Conservation (phyloP, 2,329 filamentous ascomycete genomes). For the Colletotrichum agaves region DNA sequence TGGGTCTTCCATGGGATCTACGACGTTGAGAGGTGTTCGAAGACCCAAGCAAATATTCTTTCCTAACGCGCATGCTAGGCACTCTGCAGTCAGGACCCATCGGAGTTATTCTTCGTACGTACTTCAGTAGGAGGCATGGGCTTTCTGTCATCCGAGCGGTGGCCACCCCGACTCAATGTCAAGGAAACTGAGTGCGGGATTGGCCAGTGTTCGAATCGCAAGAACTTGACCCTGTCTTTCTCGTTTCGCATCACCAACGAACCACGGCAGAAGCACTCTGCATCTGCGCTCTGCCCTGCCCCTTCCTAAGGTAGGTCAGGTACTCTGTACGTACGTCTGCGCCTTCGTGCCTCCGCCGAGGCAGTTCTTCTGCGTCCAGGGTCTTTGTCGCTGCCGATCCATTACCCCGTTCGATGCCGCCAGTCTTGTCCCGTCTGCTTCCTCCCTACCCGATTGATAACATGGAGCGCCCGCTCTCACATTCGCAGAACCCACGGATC, state of each 20-base stretch:
- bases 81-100: too few species aligned
- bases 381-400: constrained; percentile 6
- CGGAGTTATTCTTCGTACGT: too few species aligned
- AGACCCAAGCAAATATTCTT: too few species aligned
- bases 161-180: not conserved
- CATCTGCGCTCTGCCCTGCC: too few species aligned
- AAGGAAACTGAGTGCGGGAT: not conserved
- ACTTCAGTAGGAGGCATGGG: too few species aligned
- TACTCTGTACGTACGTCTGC: not conserved
- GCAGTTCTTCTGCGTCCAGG: constrained; percentile 1
- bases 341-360: not conserved
- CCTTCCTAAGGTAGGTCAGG: too few species aligned
- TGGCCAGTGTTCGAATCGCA: not conserved
- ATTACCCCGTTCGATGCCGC: not conserved
- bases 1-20: too few species aligned
- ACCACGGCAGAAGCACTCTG: too few species aligned
- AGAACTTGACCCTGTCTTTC: not conserved
- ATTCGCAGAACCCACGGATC: not conserved
- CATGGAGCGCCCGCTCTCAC: not conserved
- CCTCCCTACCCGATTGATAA: constrained; percentile 2
- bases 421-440: not conserved
- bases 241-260: not conserved
- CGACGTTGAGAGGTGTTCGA: too few species aligned
- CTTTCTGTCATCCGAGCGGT: not conserved
- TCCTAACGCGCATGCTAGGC: too few species aligned